phyloP scores from a whole-genome alignment of 495 filamentous ascomycete genomes.

The Penicillium fimorum region DNA sequence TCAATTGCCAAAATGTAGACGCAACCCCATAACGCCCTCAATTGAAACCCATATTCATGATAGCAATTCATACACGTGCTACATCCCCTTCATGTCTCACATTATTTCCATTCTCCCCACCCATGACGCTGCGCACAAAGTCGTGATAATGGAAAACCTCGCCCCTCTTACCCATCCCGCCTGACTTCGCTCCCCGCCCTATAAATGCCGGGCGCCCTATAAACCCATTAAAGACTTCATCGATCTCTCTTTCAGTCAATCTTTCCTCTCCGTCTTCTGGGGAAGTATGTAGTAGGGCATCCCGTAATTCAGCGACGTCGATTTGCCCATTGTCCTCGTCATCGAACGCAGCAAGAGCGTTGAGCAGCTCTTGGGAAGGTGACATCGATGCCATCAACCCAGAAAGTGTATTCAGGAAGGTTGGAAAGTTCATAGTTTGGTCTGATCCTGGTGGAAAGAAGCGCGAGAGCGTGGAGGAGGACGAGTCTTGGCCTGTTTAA shows the following conservation, averaged over 20 bases:
- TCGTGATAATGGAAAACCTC: slow-evolving; percentile 50
- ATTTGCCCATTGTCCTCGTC: slow-evolving; percentile 93
- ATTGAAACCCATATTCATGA: slow-evolving; percentile 12
- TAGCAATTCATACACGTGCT: slow-evolving; percentile 24
- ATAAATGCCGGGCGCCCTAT: slow-evolving; percentile 75
- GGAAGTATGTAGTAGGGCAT: slow-evolving; percentile 76
- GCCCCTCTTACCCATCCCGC: slow-evolving; percentile 37
- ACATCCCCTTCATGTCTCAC: slow-evolving; percentile 23
- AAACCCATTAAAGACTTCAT: slow-evolving; percentile 80
- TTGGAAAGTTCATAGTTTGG: slow-evolving; percentile 74
- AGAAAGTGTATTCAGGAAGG: slow-evolving; percentile 77
- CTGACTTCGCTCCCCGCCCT: slow-evolving; percentile 31
- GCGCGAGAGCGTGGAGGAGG: slow-evolving; percentile 56
- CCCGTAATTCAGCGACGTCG: slow-evolving; percentile 75
- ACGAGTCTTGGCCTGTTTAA: slow-evolving; percentile 54
- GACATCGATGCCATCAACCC: slow-evolving; percentile 69
- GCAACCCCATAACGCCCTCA: slow-evolving; percentile 17
- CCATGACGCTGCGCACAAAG: slow-evolving; percentile 43
- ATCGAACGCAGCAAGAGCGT: slow-evolving; percentile 92
- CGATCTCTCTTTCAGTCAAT: slow-evolving; percentile 74
- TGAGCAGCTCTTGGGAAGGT: slow-evolving; percentile 70
- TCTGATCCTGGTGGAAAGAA: slow-evolving; percentile 73
- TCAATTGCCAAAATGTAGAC: slow-evolving; percentile 2
- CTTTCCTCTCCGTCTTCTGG: slow-evolving; percentile 68
- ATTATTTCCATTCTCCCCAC: slow-evolving; percentile 38